Base-by-base conservation (phyloP, 2,329 filamentous ascomycete species). In the Stemphylium vesicarium region DNA sequence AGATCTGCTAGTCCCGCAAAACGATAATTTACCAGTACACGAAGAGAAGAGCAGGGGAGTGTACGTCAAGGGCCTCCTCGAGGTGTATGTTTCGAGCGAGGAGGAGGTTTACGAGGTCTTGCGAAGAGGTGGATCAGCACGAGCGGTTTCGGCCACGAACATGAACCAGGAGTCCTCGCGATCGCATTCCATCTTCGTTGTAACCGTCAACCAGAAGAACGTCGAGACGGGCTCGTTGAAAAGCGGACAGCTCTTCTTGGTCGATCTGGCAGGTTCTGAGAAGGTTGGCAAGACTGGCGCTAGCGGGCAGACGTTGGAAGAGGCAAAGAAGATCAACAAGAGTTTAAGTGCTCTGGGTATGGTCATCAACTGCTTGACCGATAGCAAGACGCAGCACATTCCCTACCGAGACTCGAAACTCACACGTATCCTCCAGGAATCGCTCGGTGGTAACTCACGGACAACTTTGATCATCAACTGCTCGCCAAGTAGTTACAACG, bases 311-410 rank as follows among this genome's bases (percentile, higher is more conserved):
- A 98, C 94, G 4, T 83, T 99, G 38, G 95, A 98, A 77, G 95
- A 99, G 77, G 95, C 95, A 57, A 98, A 98, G 84, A 99, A 99
- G 84, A 99, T 99, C 84, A 99, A 99, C 85, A 98, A 98, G 84
- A 97, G 92, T 83, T 85, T 99, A 81, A 97, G 93, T 80, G 93
- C 95, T 50, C 84, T 99, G 57, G 95, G 95, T 70, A 98, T 97
- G 93, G 95, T 98, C 80, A 99, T 99, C 83, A 98, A 98, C 78
- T 87, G 93, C 49, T 81, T 99, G 68, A 97, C 95, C 2, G 95
- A 98, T 75, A 94, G 93, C 73, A 97, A 96, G 90, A 96, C 93
- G 37, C 92, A 90, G 40, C 93, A 98, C 72, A 85, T 99, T 62
- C 95, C 95, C 1, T 99, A 98, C 77, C 89, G 95, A 83, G 95